Conservation (phyloP, 2,329 filamentous ascomycete genomes). For the Trichoderma asperellum region DNA sequence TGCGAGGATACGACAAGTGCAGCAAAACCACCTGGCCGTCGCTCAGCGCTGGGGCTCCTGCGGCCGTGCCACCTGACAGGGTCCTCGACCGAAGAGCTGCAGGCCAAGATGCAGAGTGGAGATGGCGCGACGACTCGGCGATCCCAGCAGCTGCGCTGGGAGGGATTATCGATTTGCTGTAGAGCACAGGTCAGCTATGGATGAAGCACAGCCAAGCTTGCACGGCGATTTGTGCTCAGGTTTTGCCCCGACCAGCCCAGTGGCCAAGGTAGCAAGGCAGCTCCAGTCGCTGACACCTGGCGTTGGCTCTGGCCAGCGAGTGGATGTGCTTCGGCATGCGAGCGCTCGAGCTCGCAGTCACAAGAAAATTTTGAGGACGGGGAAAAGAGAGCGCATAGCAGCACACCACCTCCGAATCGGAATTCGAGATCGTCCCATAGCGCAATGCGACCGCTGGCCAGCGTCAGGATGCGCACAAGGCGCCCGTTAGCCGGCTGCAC, state of each 20-base stretch:
- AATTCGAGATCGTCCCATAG: conserved; percentile 26
- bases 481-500: conserved; percentile 17
- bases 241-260: background rate
- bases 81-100: conserved; percentile 17
- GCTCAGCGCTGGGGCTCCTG: conserved; percentile 26
- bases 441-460: conserved; percentile 21
- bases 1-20: conserved; percentile 17
- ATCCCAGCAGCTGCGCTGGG: background rate
- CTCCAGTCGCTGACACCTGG: conserved; percentile 6
- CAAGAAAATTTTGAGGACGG: background rate
- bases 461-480: conserved; percentile 23
- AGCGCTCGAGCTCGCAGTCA: background rate
- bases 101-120: conserved; percentile 24
- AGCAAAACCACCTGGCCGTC: conserved; percentile 16
- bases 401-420: conserved; percentile 26
- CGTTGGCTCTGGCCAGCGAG: background rate
- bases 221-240: background rate
- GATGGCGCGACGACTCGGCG: conserved; percentile 6
- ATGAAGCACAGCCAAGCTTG: background rate
- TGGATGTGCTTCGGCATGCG: background rate
- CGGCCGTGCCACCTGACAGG: conserved; percentile 26
- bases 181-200: background rate
- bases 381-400: conserved; percentile 2
- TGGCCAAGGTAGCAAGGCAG: background rate
- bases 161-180: background rate